These are phyloP conservation scores for Pythium sp. DNA, from an alignment of 352 stramenopile genomes.

Conservation along the genomic window DNA sequence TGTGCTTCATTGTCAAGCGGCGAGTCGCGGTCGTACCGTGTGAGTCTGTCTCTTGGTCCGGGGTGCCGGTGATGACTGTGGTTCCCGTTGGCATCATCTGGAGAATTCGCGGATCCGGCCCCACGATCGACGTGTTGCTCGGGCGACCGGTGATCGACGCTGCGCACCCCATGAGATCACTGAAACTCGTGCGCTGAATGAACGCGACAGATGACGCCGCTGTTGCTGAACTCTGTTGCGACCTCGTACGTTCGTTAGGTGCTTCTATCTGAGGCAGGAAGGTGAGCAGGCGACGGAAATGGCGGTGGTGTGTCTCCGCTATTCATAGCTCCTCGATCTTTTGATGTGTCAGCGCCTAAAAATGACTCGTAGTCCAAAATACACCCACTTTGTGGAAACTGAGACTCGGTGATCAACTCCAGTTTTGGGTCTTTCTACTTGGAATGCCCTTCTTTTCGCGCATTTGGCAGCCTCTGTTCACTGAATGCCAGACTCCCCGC, in stretches of 20 bases:
- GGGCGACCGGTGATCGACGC: constrained; percentile 19
- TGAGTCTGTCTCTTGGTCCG: not conserved
- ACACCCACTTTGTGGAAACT: not conserved
- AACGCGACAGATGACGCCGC: not conserved
- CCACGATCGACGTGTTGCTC: constrained; percentile 6
- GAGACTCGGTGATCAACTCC: not conserved
- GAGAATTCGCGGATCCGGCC: constrained; percentile 3
- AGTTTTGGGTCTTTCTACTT: not conserved
- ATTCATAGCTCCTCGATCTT: not conserved
- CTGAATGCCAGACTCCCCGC: too few relatives aligned
- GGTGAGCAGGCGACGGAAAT: not conserved
- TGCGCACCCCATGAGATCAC: constrained; percentile 23
- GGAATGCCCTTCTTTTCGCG: too few relatives aligned
- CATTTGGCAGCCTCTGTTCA: too few relatives aligned
- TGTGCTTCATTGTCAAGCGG: constrained; percentile 28
- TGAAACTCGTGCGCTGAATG: not conserved
- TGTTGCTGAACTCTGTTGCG: not conserved
- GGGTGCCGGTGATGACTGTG: not conserved
- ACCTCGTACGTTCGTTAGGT: not conserved
- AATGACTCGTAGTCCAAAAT: not conserved
- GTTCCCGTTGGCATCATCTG: constrained; percentile 1
- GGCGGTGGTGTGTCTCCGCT: not conserved
- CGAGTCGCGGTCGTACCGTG: not conserved
- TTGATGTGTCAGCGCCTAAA: not conserved
- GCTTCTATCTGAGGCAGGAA: not conserved